Evolutionary conservation across 2,329 filamentous ascomycete genomes (phyloP).

Genomic region (Botrytis cinerea): DNA sequence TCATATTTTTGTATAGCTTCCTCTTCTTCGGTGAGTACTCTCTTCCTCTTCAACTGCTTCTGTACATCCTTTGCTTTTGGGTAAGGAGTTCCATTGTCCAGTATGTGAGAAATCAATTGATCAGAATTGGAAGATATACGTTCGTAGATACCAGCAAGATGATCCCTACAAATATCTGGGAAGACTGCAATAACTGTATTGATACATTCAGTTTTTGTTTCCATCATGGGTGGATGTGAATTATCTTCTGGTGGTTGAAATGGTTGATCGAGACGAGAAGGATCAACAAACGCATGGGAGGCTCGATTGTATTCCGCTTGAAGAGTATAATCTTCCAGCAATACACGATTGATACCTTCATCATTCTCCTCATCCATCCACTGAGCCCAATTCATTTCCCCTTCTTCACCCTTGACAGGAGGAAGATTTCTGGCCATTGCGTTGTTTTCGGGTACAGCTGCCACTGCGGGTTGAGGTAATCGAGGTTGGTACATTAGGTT

Average conservation of each 20-base stretch:
- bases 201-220: constrained; percentile 37
- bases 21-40: constrained; percentile 42
- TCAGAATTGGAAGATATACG: constrained; percentile 32
- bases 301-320: neutral
- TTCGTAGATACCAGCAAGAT: constrained; percentile 46
- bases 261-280: neutral
- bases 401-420: neutral
- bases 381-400: neutral
- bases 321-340: neutral
- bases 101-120: constrained; percentile 43
- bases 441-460: neutral
- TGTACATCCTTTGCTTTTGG: constrained; percentile 46
- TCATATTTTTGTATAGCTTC: constrained; percentile 42
- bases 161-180: constrained; percentile 49
- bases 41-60: constrained; percentile 43
- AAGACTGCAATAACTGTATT: constrained; percentile 47
- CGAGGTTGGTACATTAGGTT: neutral
- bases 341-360: constrained; percentile 8
- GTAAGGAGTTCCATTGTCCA: constrained; percentile 46
- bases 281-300: neutral
- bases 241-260: neutral
- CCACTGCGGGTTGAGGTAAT: neutral
- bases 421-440: neutral
- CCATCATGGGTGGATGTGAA: neutral
- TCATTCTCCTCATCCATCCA: constrained; percentile 12